phyloP scores from a whole-genome alignment of 305 asterid species.

The Ruellia speciosa region DNA sequence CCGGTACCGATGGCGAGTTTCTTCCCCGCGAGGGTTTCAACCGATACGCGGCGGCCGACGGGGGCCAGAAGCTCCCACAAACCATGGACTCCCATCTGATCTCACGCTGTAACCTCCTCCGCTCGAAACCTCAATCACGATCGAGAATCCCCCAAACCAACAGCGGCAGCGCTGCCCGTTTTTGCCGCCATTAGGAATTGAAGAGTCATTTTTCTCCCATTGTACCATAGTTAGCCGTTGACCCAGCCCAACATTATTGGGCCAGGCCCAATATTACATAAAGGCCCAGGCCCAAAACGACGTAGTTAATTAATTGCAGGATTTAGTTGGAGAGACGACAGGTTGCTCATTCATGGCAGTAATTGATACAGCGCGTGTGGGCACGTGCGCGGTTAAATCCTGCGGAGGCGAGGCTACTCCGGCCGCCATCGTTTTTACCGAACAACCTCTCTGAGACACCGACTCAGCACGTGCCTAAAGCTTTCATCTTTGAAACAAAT shows the following conservation, averaged over 20 bases:
- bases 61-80: slow-evolving; percentile 95
- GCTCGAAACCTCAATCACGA: neutral
- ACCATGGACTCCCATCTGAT: slow-evolving; percentile 85
- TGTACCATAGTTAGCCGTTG: neutral
- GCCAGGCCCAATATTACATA: neutral
- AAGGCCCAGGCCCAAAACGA: too few species aligned
- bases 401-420: too few species aligned
- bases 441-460: too few species aligned
- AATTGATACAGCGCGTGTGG: too few species aligned
- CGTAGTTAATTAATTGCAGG: too few species aligned
- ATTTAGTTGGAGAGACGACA: too few species aligned
- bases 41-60: slow-evolving; percentile 97
- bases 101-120: neutral
- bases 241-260: neutral
- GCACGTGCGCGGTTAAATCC: too few species aligned
- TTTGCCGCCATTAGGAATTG: slow-evolving; percentile 26
- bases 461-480: too few species aligned
- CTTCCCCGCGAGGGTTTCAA: slow-evolving; percentile 88
- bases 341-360: too few species aligned
- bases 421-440: too few species aligned
- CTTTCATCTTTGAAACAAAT: too few species aligned
- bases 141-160: neutral
- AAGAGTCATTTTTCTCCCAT: neutral
- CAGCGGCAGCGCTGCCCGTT: neutral
- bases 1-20: slow-evolving; percentile 76